These are phyloP conservation scores for Amanita polypyramis DNA, from an alignment of 768 basidiomycete species.

Conservation along the genomic window DNA sequence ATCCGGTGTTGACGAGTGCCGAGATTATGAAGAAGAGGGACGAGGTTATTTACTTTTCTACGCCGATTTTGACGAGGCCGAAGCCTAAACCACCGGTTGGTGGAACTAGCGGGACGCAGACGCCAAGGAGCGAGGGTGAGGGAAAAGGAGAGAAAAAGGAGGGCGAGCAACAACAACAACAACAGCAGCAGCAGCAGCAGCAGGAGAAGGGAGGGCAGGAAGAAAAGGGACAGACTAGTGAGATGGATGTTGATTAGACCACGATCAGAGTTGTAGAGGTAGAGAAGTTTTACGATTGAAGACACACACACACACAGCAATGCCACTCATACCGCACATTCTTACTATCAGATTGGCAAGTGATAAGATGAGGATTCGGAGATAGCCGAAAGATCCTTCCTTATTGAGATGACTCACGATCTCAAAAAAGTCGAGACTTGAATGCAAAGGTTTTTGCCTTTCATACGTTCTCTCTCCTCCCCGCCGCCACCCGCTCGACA, in stretches of 20 bases:
- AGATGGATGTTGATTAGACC: constrained; percentile 86
- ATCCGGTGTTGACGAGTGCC: constrained; percentile 69
- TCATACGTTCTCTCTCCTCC: background rate
- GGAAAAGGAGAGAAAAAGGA: constrained; percentile 36
- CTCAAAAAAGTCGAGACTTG: background rate
- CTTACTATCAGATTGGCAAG: too few relatives aligned
- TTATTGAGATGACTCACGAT: background rate
- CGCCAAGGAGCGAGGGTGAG: constrained; percentile 53
- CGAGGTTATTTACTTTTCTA: constrained; percentile 82
- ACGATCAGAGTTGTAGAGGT: too few relatives aligned
- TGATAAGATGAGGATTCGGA: too few relatives aligned
- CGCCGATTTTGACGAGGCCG: constrained; percentile 83
- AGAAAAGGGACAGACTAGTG: too few relatives aligned
- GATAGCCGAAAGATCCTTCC: too few relatives aligned
- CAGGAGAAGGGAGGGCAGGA: constrained; percentile 17
- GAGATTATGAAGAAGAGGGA: constrained; percentile 90
- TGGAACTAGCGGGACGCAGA: constrained; percentile 54
- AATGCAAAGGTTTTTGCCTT: constrained; percentile 4
- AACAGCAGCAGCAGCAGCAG: constrained; percentile 19
- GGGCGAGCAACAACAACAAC: constrained; percentile 11
- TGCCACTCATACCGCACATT: too few relatives aligned
- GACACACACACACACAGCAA: too few relatives aligned
- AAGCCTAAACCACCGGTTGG: constrained; percentile 79
- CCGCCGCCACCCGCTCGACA: background rate
- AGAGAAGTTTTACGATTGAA: too few relatives aligned